These are phyloP conservation scores for Alliaria petiolata DNA, from an alignment of 345 rosid genomes.

Conservation along the genomic window DNA sequence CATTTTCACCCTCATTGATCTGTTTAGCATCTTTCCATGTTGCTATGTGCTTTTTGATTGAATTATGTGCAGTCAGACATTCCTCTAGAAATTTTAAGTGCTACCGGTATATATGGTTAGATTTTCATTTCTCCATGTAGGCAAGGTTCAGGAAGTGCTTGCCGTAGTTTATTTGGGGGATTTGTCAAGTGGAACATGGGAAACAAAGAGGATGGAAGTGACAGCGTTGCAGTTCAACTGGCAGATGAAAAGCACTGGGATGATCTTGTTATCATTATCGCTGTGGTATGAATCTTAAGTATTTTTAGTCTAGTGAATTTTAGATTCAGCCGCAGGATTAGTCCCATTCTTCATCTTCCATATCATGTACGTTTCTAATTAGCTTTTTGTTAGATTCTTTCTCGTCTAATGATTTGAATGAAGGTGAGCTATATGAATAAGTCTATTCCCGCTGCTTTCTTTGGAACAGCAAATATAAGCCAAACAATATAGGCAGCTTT, in stretches of 20 bases:
- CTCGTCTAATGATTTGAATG: background rate
- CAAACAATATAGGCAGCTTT: background rate
- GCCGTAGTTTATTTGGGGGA: slow-evolving; percentile 96
- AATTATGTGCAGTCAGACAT: background rate
- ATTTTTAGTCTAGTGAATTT: background rate
- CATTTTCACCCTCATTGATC: background rate
- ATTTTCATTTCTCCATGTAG: slow-evolving; percentile 37
- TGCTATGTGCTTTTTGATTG: background rate
- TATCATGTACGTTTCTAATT: background rate
- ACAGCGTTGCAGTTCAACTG: slow-evolving; percentile 89
- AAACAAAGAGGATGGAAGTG: slow-evolving; percentile 74
- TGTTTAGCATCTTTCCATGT: background rate
- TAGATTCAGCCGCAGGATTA: background rate
- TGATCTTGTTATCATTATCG: slow-evolving; percentile 85
- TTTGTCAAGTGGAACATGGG: slow-evolving; percentile 97
- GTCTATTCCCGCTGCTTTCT: background rate
- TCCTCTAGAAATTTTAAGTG: background rate
- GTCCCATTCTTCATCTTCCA: background rate
- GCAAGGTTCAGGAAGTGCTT: slow-evolving; percentile 99
- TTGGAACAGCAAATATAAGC: background rate
- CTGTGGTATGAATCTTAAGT: slow-evolving; percentile 64
- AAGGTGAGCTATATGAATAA: background rate
- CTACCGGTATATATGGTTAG: background rate
- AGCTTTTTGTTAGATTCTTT: background rate
- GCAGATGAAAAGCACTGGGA: slow-evolving; percentile 91